Conservation (phyloP, 805 yeast genomes). For the Candida loeiensis region DNA sequence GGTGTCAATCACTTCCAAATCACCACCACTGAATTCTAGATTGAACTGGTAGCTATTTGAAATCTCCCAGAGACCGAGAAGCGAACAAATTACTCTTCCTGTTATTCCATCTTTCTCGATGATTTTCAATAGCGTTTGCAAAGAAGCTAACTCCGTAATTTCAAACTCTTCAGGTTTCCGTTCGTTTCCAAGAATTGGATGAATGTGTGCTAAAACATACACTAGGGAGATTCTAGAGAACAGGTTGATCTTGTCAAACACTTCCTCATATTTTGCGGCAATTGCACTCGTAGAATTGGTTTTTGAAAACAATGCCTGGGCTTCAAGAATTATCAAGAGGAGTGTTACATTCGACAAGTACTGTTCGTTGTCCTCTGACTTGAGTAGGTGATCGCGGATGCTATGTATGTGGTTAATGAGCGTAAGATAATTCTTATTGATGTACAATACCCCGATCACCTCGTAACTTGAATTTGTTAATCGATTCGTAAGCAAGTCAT, state of each 20-base stretch:
- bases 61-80: slow-evolving; percentile 37
- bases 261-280: slow-evolving; percentile 1
- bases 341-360: slow-evolving; percentile 23
- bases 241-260: slow-evolving; percentile 8
- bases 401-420: slow-evolving; percentile 26
- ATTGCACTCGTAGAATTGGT: not conserved
- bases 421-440: slow-evolving; percentile 29
- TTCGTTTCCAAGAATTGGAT: slow-evolving; percentile 12
- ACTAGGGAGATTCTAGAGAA: slow-evolving; percentile 11
- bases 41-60: slow-evolving; percentile 10
- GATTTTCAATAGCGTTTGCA: slow-evolving; percentile 14
- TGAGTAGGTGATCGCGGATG: slow-evolving; percentile 17
- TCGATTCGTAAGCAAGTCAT: slow-evolving; percentile 13
- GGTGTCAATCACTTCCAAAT: not conserved
- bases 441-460: slow-evolving; percentile 25
- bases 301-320: slow-evolving; percentile 1
- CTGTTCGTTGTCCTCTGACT: slow-evolving; percentile 5
- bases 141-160: slow-evolving; percentile 8
- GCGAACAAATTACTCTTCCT: slow-evolving; percentile 31
- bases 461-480: slow-evolving; percentile 33
- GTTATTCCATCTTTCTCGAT: slow-evolving; percentile 21
- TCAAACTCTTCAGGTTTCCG: slow-evolving; percentile 5
- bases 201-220: slow-evolving; percentile 13
- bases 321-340: slow-evolving; percentile 16
- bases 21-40: not conserved